A percentile compares a stretch with the other conserved stretches of the same genome.
Evolutionary conservation across 108 stramenopile genomes (phyloP).

Genomic region (Nitzschia sp.): DNA sequence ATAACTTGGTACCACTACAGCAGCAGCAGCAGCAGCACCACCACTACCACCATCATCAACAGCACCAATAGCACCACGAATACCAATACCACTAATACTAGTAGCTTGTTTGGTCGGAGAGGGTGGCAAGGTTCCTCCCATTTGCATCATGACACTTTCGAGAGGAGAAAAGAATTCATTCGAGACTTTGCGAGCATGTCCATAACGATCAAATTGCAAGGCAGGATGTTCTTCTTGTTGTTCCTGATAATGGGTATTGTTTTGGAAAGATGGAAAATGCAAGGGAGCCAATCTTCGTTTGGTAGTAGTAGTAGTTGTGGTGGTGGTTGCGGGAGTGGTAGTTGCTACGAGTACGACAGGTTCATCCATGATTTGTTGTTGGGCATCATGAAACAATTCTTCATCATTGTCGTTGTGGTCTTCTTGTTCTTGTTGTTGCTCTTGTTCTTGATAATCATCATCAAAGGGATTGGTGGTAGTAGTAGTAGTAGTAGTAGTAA

Average conservation of each 20-base stretch:
- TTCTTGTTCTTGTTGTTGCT: neutral
- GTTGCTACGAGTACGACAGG: neutral
- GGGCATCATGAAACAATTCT: constrained; percentile 14
- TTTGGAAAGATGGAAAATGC: too few species aligned
- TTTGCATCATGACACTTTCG: constrained; percentile 18
- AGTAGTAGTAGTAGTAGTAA: too few species aligned
- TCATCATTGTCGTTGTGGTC: too few species aligned
- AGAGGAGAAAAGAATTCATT: constrained; percentile 27
- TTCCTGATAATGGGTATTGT: too few species aligned
- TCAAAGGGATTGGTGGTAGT: constrained; percentile 18
- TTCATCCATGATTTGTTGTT: neutral
- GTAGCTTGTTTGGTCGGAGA: neutral
- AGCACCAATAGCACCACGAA: too few species aligned
- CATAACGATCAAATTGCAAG: constrained; percentile 2
- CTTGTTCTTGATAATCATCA: constrained; percentile 5
- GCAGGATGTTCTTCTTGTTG: constrained; percentile 1
- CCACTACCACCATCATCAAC: too few species aligned
- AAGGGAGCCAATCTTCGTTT: too few species aligned
- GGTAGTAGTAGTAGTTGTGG: too few species aligned
- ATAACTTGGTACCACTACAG: too few species aligned
- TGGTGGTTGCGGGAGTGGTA: too few species aligned
- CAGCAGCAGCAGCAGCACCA: too few species aligned
- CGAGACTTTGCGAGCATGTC: neutral
- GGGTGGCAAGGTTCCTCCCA: neutral
- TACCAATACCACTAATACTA: too few species aligned